phyloP scores from a whole-genome alignment of 2,329 filamentous ascomycete species.

The Penicillium italicum region DNA sequence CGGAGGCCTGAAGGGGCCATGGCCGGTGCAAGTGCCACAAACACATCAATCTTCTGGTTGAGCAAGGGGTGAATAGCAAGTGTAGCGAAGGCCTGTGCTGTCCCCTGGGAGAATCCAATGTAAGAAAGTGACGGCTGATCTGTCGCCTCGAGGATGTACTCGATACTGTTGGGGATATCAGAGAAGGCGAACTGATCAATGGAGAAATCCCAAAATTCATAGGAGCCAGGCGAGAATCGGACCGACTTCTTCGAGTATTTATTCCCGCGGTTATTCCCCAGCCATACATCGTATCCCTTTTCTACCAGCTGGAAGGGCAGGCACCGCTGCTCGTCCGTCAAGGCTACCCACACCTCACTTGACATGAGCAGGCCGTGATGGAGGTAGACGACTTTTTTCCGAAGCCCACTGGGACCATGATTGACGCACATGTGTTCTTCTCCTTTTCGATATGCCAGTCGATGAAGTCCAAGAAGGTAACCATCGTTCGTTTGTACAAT shows the following conservation, averaged over 20 bases:
- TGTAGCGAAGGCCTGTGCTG: constrained; percentile 91
- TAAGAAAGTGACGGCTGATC: constrained; percentile 83
- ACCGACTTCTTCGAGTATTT: constrained; percentile 98
- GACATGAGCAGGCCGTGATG: constrained; percentile 98
- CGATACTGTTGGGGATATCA: constrained; percentile 92
- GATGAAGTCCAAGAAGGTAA: constrained; percentile 84
- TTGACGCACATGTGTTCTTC: constrained; percentile 80
- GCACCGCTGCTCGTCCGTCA: constrained; percentile 80
- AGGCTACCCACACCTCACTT: constrained; percentile 94
- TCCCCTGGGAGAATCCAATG: constrained; percentile 95
- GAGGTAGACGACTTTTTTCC: constrained; percentile 86
- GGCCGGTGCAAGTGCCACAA: constrained; percentile 90
- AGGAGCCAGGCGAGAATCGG: constrained; percentile 67
- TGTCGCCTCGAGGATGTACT: constrained; percentile 83
- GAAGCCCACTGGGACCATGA: constrained; percentile 57
- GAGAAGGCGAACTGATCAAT: constrained; percentile 98
- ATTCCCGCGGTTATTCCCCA: constrained; percentile 97
- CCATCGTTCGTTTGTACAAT: constrained; percentile 92
- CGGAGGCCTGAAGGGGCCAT: constrained; percentile 92
- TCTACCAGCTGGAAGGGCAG: constrained; percentile 87
- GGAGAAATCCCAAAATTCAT: constrained; percentile 92
- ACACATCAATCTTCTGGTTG: constrained; percentile 91
- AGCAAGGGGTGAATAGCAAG: constrained; percentile 87
- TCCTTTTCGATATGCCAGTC: constrained; percentile 75
- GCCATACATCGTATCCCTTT: constrained; percentile 91